phyloP scores from a whole-genome alignment of 495 filamentous ascomycete species.

The Lasiosphaeris hirsuta region DNA sequence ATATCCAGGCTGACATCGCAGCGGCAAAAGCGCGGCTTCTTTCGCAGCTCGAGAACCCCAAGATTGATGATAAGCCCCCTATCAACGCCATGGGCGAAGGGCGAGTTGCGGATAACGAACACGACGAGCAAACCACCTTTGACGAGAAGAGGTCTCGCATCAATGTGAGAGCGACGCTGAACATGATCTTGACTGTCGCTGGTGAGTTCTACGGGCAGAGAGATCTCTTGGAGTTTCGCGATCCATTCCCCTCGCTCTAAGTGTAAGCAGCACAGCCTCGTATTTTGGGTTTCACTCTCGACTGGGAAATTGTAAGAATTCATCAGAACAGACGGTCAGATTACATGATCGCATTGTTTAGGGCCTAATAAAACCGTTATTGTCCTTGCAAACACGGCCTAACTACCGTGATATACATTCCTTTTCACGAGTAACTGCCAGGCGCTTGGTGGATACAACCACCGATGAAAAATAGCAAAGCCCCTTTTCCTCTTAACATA shows the following conservation, averaged over 20 bases:
- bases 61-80: slow-evolving; percentile 5
- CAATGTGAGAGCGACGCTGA: slow-evolving; percentile 62
- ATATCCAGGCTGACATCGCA: slow-evolving; percentile 47
- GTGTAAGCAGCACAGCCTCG: not conserved
- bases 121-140: not conserved
- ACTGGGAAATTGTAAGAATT: too few species aligned
- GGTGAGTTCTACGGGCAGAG: slow-evolving; percentile 89
- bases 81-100: not conserved
- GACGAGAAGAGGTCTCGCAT: slow-evolving; percentile 31
- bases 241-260: slow-evolving; percentile 42
- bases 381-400: too few species aligned
- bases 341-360: too few species aligned
- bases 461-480: not conserved
- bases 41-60: slow-evolving; percentile 37
- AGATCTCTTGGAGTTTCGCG: slow-evolving; percentile 73
- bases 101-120: not conserved
- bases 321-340: too few species aligned
- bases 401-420: too few species aligned
- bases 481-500: not conserved
- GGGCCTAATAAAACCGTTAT: too few species aligned
- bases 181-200: slow-evolving; percentile 88
- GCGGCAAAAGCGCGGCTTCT: slow-evolving; percentile 59
- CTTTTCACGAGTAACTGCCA: too few species aligned
- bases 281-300: not conserved
- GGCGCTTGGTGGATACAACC: too few species aligned